These are phyloP conservation scores for Agrocybe pediades DNA, from an alignment of 768 basidiomycete species.

Conservation along the genomic window DNA sequence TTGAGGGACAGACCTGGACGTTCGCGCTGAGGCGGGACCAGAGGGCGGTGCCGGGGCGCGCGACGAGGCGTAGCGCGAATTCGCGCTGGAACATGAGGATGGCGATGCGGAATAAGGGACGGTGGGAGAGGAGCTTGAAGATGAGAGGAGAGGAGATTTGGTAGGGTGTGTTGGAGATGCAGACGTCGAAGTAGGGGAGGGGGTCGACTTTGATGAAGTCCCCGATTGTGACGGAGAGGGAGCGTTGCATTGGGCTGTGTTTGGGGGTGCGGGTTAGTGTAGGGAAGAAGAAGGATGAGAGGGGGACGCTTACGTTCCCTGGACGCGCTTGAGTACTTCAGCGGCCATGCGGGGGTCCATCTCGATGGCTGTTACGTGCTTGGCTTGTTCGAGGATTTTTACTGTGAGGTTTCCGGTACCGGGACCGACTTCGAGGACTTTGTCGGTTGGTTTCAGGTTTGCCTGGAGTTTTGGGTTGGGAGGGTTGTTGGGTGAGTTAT, in stretches of 20 bases:
- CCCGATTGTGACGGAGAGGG: slow-evolving; percentile 93
- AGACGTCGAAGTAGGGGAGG: slow-evolving; percentile 98
- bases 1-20: slow-evolving; percentile 59
- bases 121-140: slow-evolving; percentile 95
- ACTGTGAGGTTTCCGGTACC: slow-evolving; percentile 97
- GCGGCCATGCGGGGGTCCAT: slow-evolving; percentile 99
- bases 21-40: slow-evolving; percentile 97
- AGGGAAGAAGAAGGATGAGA: background rate
- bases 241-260: slow-evolving; percentile 88
- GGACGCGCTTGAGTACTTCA: slow-evolving; percentile 93
- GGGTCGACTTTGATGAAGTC: slow-evolving; percentile 99
- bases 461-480: slow-evolving; percentile 66
- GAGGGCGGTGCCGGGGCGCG: slow-evolving; percentile 76
- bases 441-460: slow-evolving; percentile 89
- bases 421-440: slow-evolving; percentile 96
- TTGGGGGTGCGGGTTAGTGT: background rate
- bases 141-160: slow-evolving; percentile 98
- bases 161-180: slow-evolving; percentile 99
- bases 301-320: slow-evolving; percentile 83
- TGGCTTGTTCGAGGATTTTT: slow-evolving; percentile 89
- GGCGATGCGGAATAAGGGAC: slow-evolving; percentile 89
- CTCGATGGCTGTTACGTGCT: slow-evolving; percentile 92
- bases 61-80: slow-evolving; percentile 91
- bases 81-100: slow-evolving; percentile 99
- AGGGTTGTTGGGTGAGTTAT: background rate